Conservation (phyloP, 441 rosid genomes). For the Manihot esculenta region DNA sequence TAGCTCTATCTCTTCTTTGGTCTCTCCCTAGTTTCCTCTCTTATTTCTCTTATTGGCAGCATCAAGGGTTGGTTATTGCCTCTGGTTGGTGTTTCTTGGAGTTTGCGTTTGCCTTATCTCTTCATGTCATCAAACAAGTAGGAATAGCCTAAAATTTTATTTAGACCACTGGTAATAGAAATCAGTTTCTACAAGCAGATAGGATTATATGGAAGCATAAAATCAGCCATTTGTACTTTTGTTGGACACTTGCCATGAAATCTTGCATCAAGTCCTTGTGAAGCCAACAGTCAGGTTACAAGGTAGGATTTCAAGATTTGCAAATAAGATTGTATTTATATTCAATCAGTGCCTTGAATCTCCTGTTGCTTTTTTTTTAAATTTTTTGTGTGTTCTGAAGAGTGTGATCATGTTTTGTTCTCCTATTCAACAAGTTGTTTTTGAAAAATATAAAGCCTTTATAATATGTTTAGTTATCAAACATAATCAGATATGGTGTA, state of each 20-base stretch:
- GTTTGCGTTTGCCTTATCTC: not conserved
- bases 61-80: not conserved
- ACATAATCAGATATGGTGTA: not conserved
- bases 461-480: not conserved
- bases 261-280: not conserved
- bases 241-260: not conserved
- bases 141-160: not conserved
- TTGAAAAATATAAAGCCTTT: not conserved
- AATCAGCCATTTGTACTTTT: not conserved
- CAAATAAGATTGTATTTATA: not conserved
- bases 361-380: not conserved
- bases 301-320: not conserved
- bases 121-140: not conserved
- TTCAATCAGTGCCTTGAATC: not conserved
- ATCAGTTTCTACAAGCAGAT: not conserved
- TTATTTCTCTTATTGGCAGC: not conserved
- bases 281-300: not conserved
- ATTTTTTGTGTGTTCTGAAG: not conserved
- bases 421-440: not conserved
- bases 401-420: not conserved
- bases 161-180: not conserved
- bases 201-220: not conserved
- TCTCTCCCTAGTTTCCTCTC: not conserved
- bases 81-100: not conserved
- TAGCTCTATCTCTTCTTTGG: not conserved